Percentiles rank a stretch among this genome's conserved stretches.
Evolutionary conservation across 202 grass and related monocot species (phyloP).

Genomic region (Eragrostis tef): DNA sequence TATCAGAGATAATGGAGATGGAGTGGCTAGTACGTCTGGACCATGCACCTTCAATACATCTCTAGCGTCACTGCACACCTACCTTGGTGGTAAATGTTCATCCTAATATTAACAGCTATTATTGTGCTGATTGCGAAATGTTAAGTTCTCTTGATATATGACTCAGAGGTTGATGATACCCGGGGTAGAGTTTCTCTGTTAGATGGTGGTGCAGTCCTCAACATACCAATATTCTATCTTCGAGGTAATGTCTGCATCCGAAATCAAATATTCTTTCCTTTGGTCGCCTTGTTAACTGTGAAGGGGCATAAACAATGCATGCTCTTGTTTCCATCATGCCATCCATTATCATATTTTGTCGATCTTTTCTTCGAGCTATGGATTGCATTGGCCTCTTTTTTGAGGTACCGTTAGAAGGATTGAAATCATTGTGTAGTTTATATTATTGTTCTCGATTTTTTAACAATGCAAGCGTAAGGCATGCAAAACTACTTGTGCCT

Average conservation of each 20-base stretch:
- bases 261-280: conserved; percentile 16
- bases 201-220: conserved; percentile 66
- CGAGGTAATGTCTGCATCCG: conserved; percentile 56
- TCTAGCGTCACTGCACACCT: conserved; percentile 77
- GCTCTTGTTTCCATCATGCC: not conserved
- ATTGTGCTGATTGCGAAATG: conserved; percentile 20
- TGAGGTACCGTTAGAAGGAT: not conserved
- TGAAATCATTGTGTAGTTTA: not conserved
- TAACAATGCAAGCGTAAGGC: not conserved
- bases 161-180: conserved; percentile 87
- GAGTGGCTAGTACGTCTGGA: conserved; percentile 47
- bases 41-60: conserved; percentile 62
- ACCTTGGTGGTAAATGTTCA: conserved; percentile 81
- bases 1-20: conserved; percentile 52
- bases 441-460: not conserved
- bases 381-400: not conserved
- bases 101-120: conserved; percentile 8
- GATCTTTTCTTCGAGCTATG: not conserved
- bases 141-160: conserved; percentile 35
- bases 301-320: not conserved
- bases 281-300: conserved; percentile 16
- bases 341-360: conserved; percentile 22
- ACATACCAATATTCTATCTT: conserved; percentile 87
- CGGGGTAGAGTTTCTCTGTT: conserved; percentile 62
- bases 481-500: not conserved